phyloP scores from a whole-genome alignment of 208 protist species.

The Tetramitus jugosus region DNA sequence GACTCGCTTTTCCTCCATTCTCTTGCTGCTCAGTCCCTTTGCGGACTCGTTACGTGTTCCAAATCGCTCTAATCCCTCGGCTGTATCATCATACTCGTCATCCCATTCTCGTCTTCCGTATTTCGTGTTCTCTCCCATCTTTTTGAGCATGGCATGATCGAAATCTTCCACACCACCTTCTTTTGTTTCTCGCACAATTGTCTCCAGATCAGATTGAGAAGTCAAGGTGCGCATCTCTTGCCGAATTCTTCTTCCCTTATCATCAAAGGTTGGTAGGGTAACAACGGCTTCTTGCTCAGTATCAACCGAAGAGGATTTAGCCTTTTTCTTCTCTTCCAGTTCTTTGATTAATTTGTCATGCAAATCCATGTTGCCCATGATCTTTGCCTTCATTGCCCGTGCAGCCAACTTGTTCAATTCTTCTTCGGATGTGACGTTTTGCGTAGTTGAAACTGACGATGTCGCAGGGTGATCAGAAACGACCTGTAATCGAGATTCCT shows the following conservation, averaged over 20 bases:
- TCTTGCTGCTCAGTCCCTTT: background rate
- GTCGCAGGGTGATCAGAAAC: background rate
- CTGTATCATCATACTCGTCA: background rate
- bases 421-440: background rate
- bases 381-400: background rate
- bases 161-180: conserved; percentile 12
- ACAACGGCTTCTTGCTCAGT: background rate
- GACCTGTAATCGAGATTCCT: too few species aligned
- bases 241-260: background rate
- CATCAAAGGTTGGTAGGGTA: background rate
- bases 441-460: background rate
- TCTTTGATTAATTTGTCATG: background rate
- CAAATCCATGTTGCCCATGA: background rate
- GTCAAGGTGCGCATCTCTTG: background rate
- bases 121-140: background rate
- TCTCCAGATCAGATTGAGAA: background rate
- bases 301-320: background rate
- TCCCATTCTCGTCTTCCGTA: background rate
- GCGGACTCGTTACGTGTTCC: too few species aligned
- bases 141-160: background rate
- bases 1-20: background rate
- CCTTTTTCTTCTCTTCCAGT: background rate
- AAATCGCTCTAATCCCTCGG: too few species aligned
- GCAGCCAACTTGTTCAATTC: background rate
- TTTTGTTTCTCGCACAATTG: background rate